Evolutionary conservation across 805 yeast species (phyloP), one percentile per base, ranked within the genome.

Genomic region (Suhomyces emberorum): DNA sequence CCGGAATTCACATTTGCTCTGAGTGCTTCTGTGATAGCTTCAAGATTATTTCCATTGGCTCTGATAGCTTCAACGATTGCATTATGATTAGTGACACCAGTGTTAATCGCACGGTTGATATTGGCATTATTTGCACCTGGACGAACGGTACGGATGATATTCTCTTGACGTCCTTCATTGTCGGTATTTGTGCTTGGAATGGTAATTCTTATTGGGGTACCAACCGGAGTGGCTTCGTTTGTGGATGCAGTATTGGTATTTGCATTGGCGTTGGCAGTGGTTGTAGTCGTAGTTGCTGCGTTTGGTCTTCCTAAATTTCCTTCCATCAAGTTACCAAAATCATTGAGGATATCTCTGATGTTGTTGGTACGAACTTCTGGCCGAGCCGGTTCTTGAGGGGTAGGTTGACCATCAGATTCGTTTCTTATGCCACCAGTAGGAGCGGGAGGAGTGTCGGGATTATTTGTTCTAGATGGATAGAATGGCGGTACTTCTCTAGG

Each of bases 281-380:
- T 28, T 20, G 22, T 19, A 15, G 28, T 20, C 11, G n/a, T 9
- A 17, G 24, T 25, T 26, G 36, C 5, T 3, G 24, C 15, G 11
- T 20, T 16, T 20, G 4, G 32, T 15, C 20, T 20, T 7, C 24
- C 25, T 15, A 16, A 15, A 16, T 28, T 31, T 4, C 51, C 48
- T 29, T 52, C 55, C 35, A 54, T 41, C 16, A 52, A 32, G 19
- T 46, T 52, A 2, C 59, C 59, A 34, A 54, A 42, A 22, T 51
- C 49, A 35, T 54, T 54, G 20, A 54, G 34, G 12, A 54, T 36
- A 14, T 47, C 49, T n/a, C 56, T 35, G 14, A 51, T 41, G 7
- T 10, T 10, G 10, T 7, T 7, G 9, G 23, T 20, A 10, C 23
- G 23, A n/a, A n/a, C n/a, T 10, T 20, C 23, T 20, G 23, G 23